phyloP scores from a whole-genome alignment of 2,329 filamentous ascomycete genomes.

The Sphaceloma murrayae region DNA sequence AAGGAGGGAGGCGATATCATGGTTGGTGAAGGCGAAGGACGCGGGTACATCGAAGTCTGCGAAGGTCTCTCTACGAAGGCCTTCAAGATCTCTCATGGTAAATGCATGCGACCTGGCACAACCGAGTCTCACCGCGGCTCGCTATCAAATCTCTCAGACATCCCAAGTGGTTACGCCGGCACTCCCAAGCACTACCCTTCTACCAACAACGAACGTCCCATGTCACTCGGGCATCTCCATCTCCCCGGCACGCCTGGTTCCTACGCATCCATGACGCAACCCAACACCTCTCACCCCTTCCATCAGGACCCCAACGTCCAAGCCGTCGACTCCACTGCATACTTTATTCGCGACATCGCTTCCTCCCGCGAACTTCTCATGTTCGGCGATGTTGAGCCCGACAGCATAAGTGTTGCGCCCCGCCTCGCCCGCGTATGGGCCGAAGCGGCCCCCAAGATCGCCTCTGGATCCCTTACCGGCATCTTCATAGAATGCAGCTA shows the following conservation, averaged over 20 bases:
- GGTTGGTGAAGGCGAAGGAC: constrained; percentile 66
- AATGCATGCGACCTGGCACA: constrained; percentile 59
- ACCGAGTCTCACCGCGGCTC: constrained; percentile 36
- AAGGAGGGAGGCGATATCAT: constrained; percentile 81
- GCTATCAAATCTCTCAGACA: constrained; percentile 32
- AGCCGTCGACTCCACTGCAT: constrained; percentile 78
- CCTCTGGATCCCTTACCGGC: constrained; percentile 58
- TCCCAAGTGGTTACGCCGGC: constrained; percentile 24
- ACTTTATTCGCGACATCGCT: constrained; percentile 61
- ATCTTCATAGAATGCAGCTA: constrained; percentile 97
- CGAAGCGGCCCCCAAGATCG: constrained; percentile 79
- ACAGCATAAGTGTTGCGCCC: constrained; percentile 70
- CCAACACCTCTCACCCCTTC: constrained; percentile 15
- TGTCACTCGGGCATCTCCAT: constrained; percentile 18
- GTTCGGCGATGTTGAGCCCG: constrained; percentile 92
- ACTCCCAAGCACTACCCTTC: constrained; percentile 21
- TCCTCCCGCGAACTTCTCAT: constrained; percentile 74
- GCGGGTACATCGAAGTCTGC: constrained; percentile 79
- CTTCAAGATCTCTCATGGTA: constrained; percentile 80
- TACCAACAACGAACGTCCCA: constrained; percentile 18
- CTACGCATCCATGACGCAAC: constrained; percentile 3
- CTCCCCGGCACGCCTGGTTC: constrained; percentile 27
- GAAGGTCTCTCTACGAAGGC: constrained; percentile 83
- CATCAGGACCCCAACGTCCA: constrained; percentile 40
- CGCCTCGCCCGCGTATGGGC: constrained; percentile 78